phyloP scores from a whole-genome alignment of 805 yeast species.

The Saturnispora dispora region DNA sequence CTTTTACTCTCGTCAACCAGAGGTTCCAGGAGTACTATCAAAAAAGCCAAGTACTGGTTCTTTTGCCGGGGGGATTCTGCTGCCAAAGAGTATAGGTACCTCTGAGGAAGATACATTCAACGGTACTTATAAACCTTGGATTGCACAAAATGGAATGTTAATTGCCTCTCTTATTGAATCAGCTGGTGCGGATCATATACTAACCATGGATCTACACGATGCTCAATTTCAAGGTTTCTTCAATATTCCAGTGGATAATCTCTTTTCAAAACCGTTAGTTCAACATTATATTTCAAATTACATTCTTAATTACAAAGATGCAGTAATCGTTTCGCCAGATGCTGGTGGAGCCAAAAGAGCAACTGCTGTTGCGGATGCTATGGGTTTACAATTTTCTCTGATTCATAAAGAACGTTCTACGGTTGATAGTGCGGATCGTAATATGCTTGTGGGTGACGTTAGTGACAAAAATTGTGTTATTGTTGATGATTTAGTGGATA shows the following conservation, averaged over 20 bases:
- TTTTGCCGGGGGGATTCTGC: conserved; percentile 7
- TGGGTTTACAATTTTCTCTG: conserved; percentile 84
- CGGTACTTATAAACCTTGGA: conserved; percentile 70
- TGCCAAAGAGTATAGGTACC: conserved; percentile 3
- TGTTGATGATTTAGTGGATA: conserved; percentile 89
- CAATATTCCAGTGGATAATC: conserved; percentile 90
- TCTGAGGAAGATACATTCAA: not conserved
- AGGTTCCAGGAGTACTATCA: conserved; percentile 61
- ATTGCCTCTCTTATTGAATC: conserved; percentile 80
- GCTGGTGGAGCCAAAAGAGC: conserved; percentile 99
- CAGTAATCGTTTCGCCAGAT: conserved; percentile 94
- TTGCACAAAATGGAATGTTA: conserved; percentile 89
- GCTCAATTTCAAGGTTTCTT: conserved; percentile 98
- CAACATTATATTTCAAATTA: conserved; percentile 73
- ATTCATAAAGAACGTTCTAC: conserved; percentile 84
- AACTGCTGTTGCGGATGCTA: conserved; percentile 82
- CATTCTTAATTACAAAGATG: conserved; percentile 72
- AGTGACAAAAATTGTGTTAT: conserved; percentile 78
- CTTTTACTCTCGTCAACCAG: conserved; percentile 95
- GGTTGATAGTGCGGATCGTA: conserved; percentile 35
- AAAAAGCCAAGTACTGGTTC: conserved; percentile 8
- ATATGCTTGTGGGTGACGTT: conserved; percentile 96
- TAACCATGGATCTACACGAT: conserved; percentile 97
- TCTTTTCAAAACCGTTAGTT: conserved; percentile 79
- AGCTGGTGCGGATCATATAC: conserved; percentile 94